A percentile compares a stretch with the other conserved stretches of the same genome.
Evolutionary conservation across 768 basidiomycete species (phyloP).

Genomic region (Termitomyces sp.): DNA sequence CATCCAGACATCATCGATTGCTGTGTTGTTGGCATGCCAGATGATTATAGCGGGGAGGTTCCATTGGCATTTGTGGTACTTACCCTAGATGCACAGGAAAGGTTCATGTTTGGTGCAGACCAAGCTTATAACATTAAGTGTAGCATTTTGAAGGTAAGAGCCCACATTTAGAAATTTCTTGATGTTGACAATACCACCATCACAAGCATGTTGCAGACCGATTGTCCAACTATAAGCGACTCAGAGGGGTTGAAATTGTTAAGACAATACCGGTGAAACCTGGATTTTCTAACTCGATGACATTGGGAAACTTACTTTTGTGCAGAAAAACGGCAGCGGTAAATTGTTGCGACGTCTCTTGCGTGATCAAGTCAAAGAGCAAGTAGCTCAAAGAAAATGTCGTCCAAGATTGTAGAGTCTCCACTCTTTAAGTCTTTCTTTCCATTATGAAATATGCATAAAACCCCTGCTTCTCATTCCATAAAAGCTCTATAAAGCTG

Average conservation of each 20-base stretch:
- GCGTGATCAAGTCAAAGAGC: slow-evolving; percentile 21
- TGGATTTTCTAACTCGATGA: not conserved
- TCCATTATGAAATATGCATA: not conserved
- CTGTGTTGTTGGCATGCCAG: slow-evolving; percentile 58
- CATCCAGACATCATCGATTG: slow-evolving; percentile 56
- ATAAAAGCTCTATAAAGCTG: not conserved
- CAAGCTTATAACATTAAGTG: slow-evolving; percentile 29
- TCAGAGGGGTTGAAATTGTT: slow-evolving; percentile 36
- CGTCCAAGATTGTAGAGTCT: slow-evolving; percentile 8
- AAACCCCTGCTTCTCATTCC: too few species aligned
- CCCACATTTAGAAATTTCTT: not conserved
- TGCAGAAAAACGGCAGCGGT: slow-evolving; percentile 53
- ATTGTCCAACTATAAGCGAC: slow-evolving; percentile 48
- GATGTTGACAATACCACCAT: not conserved
- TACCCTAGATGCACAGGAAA: slow-evolving; percentile 30
- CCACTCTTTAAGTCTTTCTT: not conserved
- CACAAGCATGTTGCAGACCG: slow-evolving; percentile 44
- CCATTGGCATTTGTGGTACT: slow-evolving; percentile 63
- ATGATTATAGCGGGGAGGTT: slow-evolving; percentile 61
- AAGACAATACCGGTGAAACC: slow-evolving; percentile 28
- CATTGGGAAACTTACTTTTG: not conserved
- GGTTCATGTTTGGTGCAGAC: slow-evolving; percentile 20
- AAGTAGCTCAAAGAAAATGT: slow-evolving; percentile 5
- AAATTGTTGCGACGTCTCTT: slow-evolving; percentile 45
- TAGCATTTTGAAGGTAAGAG: slow-evolving; percentile 39